Base-by-base conservation (phyloP, 306 rosid species). In the Prunus campanulata region DNA sequence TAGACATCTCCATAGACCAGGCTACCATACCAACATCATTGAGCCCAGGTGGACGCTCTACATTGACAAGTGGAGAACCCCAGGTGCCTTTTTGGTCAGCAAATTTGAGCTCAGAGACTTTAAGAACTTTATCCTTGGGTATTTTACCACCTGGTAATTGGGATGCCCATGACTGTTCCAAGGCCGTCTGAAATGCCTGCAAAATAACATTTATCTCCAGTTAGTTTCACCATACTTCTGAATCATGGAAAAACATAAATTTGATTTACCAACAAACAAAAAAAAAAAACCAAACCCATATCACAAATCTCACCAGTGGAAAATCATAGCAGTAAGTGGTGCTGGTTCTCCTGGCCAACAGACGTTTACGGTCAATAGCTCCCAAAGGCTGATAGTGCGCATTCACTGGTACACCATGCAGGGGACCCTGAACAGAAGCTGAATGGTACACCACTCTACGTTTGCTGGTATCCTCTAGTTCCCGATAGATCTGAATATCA, bases 21-120 rank as follows among this genome's bases (percentile, higher is more conserved):
- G 98, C 97, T 65, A 95, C 93, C 98, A 95, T 95, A 79, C 97
- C 98, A 77, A 89, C 91, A 70, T 95, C 97, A 77, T 95, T 95
- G 67, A 89, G 83, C 56, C 96, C 97, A 78, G 97, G 88, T 35
- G 70, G 72, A 68, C 83, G 86, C 83, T 83, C 92, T 77, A 88
- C 87, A 8, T 90, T 93, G 78, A 86, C 85, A 78, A 95, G 91
- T 70, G 96, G 85, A 80, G 96, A 85, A 56, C 97, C 98, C 98
- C 97, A 88, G 61, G 64, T 78, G 80, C 97, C 97, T 74, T 86
- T 86, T 63, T 81, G 88, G 77, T 92, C 97, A 55, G 92, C 82
- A 82, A 95, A 90, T 66, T 66, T 86, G 79, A 95, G 96, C 83
- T 95, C 98, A 2, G 88, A 87, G 84, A 87, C 92, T 78, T 88